These are phyloP conservation scores for Boletus rubroflammeus DNA, from an alignment of 768 basidiomycete genomes.

Conservation along the genomic window DNA sequence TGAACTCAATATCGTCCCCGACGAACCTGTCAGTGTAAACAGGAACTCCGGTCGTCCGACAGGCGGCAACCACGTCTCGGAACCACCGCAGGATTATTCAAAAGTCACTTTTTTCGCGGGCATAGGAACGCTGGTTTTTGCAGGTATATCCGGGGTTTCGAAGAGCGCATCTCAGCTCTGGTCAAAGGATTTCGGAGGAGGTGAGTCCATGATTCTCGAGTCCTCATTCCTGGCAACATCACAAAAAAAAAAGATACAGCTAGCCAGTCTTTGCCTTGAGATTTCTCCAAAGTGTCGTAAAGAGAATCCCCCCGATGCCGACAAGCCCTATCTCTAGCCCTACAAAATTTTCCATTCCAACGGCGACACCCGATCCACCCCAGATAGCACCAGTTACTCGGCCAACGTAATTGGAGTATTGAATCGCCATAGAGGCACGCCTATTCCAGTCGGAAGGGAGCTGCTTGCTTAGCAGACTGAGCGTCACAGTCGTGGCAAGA, in stretches of 20 bases:
- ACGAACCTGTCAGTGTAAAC: slow-evolving; percentile 3
- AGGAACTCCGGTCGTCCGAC: neutral
- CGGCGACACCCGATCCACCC: slow-evolving; percentile 55
- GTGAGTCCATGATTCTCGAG: slow-evolving; percentile 5
- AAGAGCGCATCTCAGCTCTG: slow-evolving; percentile 28
- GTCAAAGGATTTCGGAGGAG: slow-evolving; percentile 29
- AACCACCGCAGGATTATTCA: neutral
- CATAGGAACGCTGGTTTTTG: slow-evolving; percentile 12
- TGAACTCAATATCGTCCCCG: slow-evolving; percentile 3
- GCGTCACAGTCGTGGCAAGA: slow-evolving; percentile 64
- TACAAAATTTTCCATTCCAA: slow-evolving; percentile 58
- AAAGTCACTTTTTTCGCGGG: slow-evolving; percentile 10
- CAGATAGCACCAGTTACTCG: slow-evolving; percentile 63
- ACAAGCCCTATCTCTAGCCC: slow-evolving; percentile 60
- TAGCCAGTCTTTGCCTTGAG: slow-evolving; percentile 65
- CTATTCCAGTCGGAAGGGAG: slow-evolving; percentile 61
- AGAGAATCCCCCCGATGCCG: slow-evolving; percentile 53
- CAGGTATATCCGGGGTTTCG: slow-evolving; percentile 18
- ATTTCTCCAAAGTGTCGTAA: slow-evolving; percentile 54
- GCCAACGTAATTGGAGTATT: slow-evolving; percentile 68
- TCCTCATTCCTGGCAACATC: slow-evolving; percentile 2
- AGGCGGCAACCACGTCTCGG: neutral
- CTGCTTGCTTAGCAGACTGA: slow-evolving; percentile 66
- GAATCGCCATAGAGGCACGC: slow-evolving; percentile 52
- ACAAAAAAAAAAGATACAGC: neutral